phyloP scores from a whole-genome alignment of 768 basidiomycete species.

The Terana coerulea region DNA sequence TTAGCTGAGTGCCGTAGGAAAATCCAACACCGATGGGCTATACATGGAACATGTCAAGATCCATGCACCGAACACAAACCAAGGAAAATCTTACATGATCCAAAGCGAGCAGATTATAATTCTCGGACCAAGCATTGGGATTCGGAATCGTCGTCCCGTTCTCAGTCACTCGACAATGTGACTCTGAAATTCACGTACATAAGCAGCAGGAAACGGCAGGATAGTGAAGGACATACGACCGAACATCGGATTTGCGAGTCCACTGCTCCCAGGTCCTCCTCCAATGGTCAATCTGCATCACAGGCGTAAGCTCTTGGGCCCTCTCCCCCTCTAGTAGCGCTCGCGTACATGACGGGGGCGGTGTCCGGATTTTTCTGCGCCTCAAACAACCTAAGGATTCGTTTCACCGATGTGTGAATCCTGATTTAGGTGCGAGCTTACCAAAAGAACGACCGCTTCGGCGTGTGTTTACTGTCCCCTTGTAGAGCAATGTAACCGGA shows the following conservation, averaged over 20 bases:
- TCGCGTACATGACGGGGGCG: constrained; percentile 30
- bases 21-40: constrained; percentile 33
- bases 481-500: constrained; percentile 29
- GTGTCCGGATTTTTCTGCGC: constrained; percentile 25
- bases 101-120: constrained; percentile 13
- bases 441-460: constrained; percentile 19
- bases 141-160: constrained; percentile 22
- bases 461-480: constrained; percentile 24
- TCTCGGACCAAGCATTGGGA: constrained; percentile 20
- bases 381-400: constrained; percentile 27
- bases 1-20: constrained; percentile 32
- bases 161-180: constrained; percentile 22
- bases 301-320: background rate
- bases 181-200: constrained; percentile 14
- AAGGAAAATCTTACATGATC: constrained; percentile 8
- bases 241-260: constrained; percentile 24
- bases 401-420: background rate
- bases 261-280: constrained; percentile 32
- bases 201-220: no score
- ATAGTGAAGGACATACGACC: background rate
- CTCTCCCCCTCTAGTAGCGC: background rate
- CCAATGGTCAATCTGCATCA: constrained; percentile 30
- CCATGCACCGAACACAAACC: background rate
- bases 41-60: background rate
- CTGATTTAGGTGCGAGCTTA: background rate